Base-by-base conservation (phyloP, 2,329 filamentous ascomycete genomes). In the Exutisphaerella laricina region DNA sequence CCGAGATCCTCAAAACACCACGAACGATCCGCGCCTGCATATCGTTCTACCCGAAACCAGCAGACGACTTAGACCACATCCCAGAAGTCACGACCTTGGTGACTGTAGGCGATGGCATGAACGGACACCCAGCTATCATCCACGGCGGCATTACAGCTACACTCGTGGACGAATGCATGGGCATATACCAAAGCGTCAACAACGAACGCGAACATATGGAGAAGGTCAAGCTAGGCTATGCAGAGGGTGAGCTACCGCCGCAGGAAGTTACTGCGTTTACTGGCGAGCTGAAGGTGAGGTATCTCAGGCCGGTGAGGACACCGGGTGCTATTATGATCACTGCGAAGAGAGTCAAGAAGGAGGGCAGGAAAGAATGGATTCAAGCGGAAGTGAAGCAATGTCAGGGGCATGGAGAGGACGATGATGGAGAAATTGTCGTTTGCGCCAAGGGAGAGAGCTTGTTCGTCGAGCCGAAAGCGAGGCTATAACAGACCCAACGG, bases 71-170 rank as follows among this genome's bases (percentile, higher is more conserved):
- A 58, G 33, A 41, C 9, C 20, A 41, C 7, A 32, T 52, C 10
- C 51, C 49, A 17, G 63, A 69, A 51, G 55, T 70, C n/a, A 54
- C 49, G 22, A 63, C 61, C 1, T 56, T 73, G 5, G 52, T 70
- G 37, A 61, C 65, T n/a, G 20, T 82, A 1, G 78, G 74, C 1
- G 54, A 65, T 8, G 72, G 70, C 13, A 51, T 82, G 42, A 75
- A 77, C 49, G 79, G 79, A 2, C 73, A 73, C 51, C 62, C 72
- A 2, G 59, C 66, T 3, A 66, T 77, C 5, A 63, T 69, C 7
- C 79, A 83, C 56, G 78, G 79, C 14, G 79, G 79, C 1, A 70
- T 82, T 21, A 69, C 77, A 5, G 70, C 71, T 6, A 70, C 73
- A 0, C 57, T 82, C n/a, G 58, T 83, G 16, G 79, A 83, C 54